Conservation (phyloP, 1,284 basidiomycete genomes). For the Gomphus sp. region DNA sequence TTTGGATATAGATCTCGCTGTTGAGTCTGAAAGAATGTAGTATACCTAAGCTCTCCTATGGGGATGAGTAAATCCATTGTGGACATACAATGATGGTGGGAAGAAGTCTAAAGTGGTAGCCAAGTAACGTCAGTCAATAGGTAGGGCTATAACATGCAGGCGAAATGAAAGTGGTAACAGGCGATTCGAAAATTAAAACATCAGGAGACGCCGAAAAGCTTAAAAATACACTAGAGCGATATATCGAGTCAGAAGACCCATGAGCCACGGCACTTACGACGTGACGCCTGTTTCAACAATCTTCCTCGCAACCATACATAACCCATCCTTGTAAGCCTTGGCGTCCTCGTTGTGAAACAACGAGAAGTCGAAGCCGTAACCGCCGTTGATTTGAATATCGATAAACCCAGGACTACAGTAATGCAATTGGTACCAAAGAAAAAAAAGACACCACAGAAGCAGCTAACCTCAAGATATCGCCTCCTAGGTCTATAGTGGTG, state of each 20-base stretch:
- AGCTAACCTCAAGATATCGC: slow-evolving; percentile 60
- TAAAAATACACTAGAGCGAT: too few species aligned
- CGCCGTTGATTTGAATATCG: slow-evolving; percentile 82
- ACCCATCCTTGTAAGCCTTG: slow-evolving; percentile 49
- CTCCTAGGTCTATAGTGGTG: slow-evolving; percentile 53
- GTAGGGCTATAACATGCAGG: not conserved
- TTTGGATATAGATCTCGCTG: slow-evolving; percentile 63
- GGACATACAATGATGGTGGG: slow-evolving; percentile 68
- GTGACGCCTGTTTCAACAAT: slow-evolving; percentile 87
- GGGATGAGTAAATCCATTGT: not conserved
- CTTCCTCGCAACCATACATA: slow-evolving; percentile 62
- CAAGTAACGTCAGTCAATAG: not conserved
- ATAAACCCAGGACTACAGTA: slow-evolving; percentile 59
- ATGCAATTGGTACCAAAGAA: not conserved
- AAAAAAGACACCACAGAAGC: not conserved
- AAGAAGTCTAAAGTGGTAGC: slow-evolving; percentile 37
- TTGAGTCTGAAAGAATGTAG: slow-evolving; percentile 46
- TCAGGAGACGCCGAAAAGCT: not conserved
- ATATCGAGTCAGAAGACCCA: not conserved
- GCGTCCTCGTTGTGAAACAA: slow-evolving; percentile 65
- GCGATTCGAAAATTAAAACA: not conserved
- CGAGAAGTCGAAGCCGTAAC: slow-evolving; percentile 85
- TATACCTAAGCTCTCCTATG: not conserved
- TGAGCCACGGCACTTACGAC: slow-evolving; percentile 40
- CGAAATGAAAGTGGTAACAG: not conserved